Percentiles rank a stretch among this genome's conserved stretches.
Evolutionary conservation across 139 green algal genomes (phyloP).

Genomic region (Astrephomene gubernaculifera): DNA sequence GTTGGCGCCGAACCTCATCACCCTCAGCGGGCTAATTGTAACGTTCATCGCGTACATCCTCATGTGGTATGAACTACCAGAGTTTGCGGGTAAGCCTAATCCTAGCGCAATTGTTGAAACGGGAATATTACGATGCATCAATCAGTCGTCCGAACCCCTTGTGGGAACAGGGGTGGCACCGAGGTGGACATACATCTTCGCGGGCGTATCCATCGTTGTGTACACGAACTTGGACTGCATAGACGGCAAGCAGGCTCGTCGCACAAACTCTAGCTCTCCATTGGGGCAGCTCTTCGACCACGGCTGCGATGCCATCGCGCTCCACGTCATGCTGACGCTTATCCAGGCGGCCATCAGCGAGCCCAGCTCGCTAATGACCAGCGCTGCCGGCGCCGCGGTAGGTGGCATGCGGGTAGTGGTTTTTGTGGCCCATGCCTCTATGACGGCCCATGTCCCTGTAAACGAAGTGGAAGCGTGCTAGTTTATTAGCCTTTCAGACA

Average conservation of each 20-base stretch:
- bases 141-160: no score
- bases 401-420: background rate
- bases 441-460: no score
- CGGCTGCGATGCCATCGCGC: slow-evolving; percentile 88
- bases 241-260: slow-evolving; percentile 95
- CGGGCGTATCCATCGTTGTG: slow-evolving; percentile 60
- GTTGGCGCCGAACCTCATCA: slow-evolving; percentile 97
- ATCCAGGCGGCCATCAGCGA: slow-evolving; percentile 58
- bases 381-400: slow-evolving; percentile 18
- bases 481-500: no score
- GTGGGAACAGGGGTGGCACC: slow-evolving; percentile 65
- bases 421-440: no score
- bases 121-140: no score
- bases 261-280: slow-evolving; percentile 88
- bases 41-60: slow-evolving; percentile 75
- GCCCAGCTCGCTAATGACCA: slow-evolving; percentile 2
- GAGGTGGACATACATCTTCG: slow-evolving; percentile 74
- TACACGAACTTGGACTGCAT: slow-evolving; percentile 95
- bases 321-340: slow-evolving; percentile 79
- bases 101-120: no score
- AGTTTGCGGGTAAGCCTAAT: slow-evolving; percentile 72
- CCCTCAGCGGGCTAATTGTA: slow-evolving; percentile 75
- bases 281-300: slow-evolving; percentile 98
- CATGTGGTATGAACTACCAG: slow-evolving; percentile 67
- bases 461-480: no score